Percentiles rank a stretch among this genome's conserved stretches.
phyloP scores from a whole-genome alignment of 176 grass and related monocot genomes.

The Oryza punctata region DNA sequence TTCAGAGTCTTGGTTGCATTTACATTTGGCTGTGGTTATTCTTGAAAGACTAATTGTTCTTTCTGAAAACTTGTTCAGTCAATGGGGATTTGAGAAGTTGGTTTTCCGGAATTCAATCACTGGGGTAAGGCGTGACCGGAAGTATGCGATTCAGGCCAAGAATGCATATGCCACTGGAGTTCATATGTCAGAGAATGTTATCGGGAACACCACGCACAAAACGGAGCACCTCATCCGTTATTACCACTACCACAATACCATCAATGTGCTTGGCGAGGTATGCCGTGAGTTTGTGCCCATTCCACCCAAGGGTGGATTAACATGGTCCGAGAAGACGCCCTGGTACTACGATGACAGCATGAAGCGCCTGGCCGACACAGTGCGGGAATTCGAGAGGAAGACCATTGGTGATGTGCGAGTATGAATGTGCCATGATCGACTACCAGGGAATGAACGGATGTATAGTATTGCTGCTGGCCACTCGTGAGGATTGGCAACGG shows the following conservation, averaged over 20 bases:
- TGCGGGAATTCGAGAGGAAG: constrained; percentile 44
- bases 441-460: neutral
- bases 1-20: constrained; percentile 1
- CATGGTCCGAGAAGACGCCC: constrained; percentile 84
- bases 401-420: constrained; percentile 33
- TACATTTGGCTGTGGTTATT: neutral
- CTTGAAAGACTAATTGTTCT: neutral
- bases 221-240: constrained; percentile 86
- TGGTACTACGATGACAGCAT: constrained; percentile 79
- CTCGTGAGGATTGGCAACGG: constrained; percentile 13
- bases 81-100: constrained; percentile 96
- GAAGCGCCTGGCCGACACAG: constrained; percentile 34
- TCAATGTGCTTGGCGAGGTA: constrained; percentile 72
- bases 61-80: constrained; percentile 31
- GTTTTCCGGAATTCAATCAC: constrained; percentile 85
- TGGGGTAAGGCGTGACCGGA: constrained; percentile 73
- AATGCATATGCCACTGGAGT: constrained; percentile 84
- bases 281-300: constrained; percentile 70
- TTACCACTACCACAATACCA: constrained; percentile 97
- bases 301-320: constrained; percentile 52
- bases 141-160: constrained; percentile 83
- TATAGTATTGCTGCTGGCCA: constrained; percentile 17
- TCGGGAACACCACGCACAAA: constrained; percentile 95
- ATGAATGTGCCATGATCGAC: neutral
- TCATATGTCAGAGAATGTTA: constrained; percentile 87